Evolutionary conservation across 805 yeast species (phyloP).

Genomic region (Candida sphagnicola): DNA sequence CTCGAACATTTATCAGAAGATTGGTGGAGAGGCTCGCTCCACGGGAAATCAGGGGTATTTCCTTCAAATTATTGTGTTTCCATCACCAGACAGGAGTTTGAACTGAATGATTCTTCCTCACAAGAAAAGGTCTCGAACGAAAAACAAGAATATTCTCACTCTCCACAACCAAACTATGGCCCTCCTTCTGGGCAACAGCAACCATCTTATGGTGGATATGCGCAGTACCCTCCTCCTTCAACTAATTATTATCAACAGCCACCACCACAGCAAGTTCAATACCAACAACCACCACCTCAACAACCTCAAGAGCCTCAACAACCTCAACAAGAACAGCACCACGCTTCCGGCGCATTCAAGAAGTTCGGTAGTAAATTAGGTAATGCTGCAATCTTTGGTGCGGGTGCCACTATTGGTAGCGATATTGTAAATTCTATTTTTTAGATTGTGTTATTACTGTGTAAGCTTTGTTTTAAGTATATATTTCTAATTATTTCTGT

Average conservation of each 20-base stretch:
- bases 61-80: conserved; percentile 79
- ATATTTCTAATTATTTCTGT: neutral
- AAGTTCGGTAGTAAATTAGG: conserved; percentile 80
- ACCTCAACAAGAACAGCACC: conserved; percentile 21
- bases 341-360: conserved; percentile 37
- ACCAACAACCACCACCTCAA: conserved; percentile 19
- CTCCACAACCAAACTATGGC: conserved; percentile 6
- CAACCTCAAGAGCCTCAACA: conserved; percentile 20
- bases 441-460: too few species aligned
- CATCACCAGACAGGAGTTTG: conserved; percentile 31
- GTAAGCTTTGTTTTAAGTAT: neutral
- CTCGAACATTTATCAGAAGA: conserved; percentile 72
- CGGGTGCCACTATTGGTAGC: conserved; percentile 91
- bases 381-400: conserved; percentile 92
- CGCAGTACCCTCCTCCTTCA: conserved; percentile 51
- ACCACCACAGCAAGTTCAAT: conserved; percentile 25
- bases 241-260: conserved; percentile 42
- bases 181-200: conserved; percentile 15
- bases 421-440: conserved; percentile 74
- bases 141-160: conserved; percentile 12
- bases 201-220: conserved; percentile 30
- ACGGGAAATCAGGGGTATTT: conserved; percentile 66
- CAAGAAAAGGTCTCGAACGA: conserved; percentile 8
- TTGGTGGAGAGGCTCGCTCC: conserved; percentile 82
- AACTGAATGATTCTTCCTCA: conserved; percentile 13